These are phyloP conservation scores for Boletales sp. DNA, from an alignment of 768 basidiomycete genomes.

Conservation along the genomic window DNA sequence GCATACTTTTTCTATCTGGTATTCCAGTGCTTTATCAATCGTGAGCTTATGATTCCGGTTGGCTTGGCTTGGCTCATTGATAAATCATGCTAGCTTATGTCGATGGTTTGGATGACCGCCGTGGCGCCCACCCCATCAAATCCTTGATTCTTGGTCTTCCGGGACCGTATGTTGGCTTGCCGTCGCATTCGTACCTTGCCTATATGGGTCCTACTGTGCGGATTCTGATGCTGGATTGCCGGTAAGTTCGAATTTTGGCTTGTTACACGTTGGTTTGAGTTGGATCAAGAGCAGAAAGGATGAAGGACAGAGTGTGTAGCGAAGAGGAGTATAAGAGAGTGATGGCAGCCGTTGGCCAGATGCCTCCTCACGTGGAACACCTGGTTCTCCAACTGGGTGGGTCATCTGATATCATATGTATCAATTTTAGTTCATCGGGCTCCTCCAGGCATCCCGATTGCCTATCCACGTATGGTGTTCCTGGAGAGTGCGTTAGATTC, in stretches of 20 bases:
- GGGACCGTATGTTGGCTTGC: conserved; percentile 77
- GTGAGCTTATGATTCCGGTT: conserved; percentile 36
- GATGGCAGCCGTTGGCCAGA: conserved; percentile 54
- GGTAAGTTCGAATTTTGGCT: conserved; percentile 41
- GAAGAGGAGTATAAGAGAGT: conserved; percentile 65
- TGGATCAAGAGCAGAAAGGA: conserved; percentile 72
- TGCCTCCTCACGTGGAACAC: conserved; percentile 75
- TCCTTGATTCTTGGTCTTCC: conserved; percentile 69
- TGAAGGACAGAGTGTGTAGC: conserved; percentile 78
- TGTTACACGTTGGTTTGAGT: conserved; percentile 1
- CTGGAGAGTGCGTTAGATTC: conserved; percentile 74
- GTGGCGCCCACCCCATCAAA: conserved; percentile 61
- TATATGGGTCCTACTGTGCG: conserved; percentile 76
- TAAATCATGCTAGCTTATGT: conserved; percentile 26
- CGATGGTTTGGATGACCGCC: conserved; percentile 67
- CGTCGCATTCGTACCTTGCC: conserved; percentile 78
- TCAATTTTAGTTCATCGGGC: background rate
- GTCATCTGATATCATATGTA: background rate
- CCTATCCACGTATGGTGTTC: conserved; percentile 93
- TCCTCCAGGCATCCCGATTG: conserved; percentile 65
- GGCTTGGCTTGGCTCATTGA: background rate
- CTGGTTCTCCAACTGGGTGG: conserved; percentile 77
- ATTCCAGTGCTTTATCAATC: conserved; percentile 90
- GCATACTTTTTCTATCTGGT: conserved; percentile 92
- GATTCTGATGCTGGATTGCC: conserved; percentile 78